phyloP scores from a whole-genome alignment of 2,329 filamentous ascomycete genomes.

The Botrytis deweyae region DNA sequence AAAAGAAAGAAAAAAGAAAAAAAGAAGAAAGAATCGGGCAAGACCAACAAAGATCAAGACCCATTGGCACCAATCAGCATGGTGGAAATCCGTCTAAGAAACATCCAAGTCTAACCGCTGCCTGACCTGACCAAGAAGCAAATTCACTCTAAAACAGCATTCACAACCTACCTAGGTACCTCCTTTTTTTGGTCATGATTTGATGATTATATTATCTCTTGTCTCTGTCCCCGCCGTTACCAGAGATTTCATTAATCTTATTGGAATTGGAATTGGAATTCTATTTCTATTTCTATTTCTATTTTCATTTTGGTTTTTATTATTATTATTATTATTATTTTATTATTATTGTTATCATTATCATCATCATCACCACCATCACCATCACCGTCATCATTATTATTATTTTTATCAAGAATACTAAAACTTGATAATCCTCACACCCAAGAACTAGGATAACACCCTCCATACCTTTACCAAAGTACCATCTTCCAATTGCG shows the following conservation, averaged over 20 bases:
- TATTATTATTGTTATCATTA: rapidly evolving
- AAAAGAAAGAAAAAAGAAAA: not conserved
- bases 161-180: conserved; percentile 10
- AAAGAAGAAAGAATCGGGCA: not conserved
- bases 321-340: not conserved
- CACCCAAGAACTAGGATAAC: not conserved
- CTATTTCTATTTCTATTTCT: not conserved
- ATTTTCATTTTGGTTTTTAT: not conserved
- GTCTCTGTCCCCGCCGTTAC: not conserved
- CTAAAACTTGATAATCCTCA: not conserved
- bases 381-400: not conserved
- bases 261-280: not conserved
- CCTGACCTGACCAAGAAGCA: conserved; percentile 5
- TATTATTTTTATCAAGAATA: not conserved
- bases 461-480: not conserved
- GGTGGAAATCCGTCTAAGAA: not conserved
- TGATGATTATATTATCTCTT: not conserved
- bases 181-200: not conserved
- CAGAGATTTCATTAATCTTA: not conserved
- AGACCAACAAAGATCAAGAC: conserved; percentile 12
- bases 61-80: conserved; percentile 8
- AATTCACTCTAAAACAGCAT: not conserved
- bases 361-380: not conserved
- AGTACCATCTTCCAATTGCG: conserved; percentile 20
- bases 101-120: conserved; percentile 18